Conservation (phyloP, 2,329 filamentous ascomycete species). For the Colletotrichum sp. region DNA sequence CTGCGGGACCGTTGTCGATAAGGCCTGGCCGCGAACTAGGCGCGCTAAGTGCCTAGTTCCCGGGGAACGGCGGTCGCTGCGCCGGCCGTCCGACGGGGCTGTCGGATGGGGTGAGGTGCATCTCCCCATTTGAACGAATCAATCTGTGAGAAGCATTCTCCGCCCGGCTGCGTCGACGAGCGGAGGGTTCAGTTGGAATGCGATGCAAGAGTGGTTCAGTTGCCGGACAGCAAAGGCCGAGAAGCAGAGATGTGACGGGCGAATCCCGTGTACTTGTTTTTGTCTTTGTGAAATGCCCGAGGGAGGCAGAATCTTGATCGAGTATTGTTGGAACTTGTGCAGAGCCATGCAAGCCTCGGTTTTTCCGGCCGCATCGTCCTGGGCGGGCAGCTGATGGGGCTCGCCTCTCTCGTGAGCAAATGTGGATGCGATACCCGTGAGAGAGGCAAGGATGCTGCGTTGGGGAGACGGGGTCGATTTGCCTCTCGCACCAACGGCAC, state of each 20-base stretch:
- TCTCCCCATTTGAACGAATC: background rate
- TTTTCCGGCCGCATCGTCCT: background rate
- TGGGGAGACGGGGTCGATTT: background rate
- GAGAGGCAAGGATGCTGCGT: background rate
- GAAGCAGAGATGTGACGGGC: background rate
- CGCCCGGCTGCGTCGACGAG: background rate
- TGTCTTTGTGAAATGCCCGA: background rate
- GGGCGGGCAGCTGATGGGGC: background rate
- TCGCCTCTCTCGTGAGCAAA: background rate
- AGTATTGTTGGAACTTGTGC: background rate
- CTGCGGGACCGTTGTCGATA: background rate
- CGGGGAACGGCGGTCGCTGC: constrained; percentile 3
- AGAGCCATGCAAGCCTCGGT: background rate
- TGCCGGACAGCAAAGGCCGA: background rate
- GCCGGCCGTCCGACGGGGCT: background rate
- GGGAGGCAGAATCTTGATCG: background rate
- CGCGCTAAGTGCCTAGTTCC: background rate
- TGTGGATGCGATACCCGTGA: background rate
- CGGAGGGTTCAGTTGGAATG: background rate
- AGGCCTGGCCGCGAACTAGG: background rate
- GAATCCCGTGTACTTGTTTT: background rate
- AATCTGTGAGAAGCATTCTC: background rate
- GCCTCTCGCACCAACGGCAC: background rate
- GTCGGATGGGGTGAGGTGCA: background rate
- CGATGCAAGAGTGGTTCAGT: background rate